These are phyloP conservation scores for Cercospora sp. DNA, from an alignment of 2,329 filamentous ascomycete species.

Conservation along the genomic window DNA sequence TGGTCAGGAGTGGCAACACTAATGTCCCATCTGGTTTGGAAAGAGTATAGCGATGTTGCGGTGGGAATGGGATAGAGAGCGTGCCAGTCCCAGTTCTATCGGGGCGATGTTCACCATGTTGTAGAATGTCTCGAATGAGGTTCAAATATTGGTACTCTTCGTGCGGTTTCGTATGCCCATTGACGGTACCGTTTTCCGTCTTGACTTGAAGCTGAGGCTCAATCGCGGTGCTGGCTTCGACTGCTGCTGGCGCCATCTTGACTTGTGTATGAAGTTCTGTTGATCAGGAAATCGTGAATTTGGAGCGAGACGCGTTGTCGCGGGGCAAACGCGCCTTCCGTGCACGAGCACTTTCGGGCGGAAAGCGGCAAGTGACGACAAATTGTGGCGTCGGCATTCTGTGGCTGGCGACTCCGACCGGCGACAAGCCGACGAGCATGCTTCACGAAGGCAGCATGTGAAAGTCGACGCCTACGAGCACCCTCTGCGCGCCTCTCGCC, in stretches of 20 bases:
- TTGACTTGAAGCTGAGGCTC: slow-evolving; percentile 23
- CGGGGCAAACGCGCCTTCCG: slow-evolving; percentile 19
- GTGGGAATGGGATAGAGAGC: slow-evolving; percentile 81
- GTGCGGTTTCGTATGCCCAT: slow-evolving; percentile 50
- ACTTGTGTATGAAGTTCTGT: slow-evolving; percentile 9
- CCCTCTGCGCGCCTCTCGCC: neutral
- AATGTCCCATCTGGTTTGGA: slow-evolving; percentile 59
- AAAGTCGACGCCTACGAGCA: slow-evolving; percentile 1
- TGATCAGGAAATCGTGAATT: neutral
- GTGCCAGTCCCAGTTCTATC: slow-evolving; percentile 96
- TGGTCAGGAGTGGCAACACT: slow-evolving; percentile 89
- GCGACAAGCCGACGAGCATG: neutral
- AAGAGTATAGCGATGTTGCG: slow-evolving; percentile 82
- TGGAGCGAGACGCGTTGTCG: slow-evolving; percentile 6
- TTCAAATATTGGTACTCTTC: slow-evolving; percentile 95
- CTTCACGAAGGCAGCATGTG: slow-evolving; percentile 9
- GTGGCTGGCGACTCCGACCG: neutral
- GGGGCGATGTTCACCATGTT: slow-evolving; percentile 80
- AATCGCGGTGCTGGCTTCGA: slow-evolving; percentile 25
- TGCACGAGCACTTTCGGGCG: neutral
- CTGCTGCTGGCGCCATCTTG: slow-evolving; percentile 36
- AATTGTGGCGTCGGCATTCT: neutral
- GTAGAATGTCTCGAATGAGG: slow-evolving; percentile 80
- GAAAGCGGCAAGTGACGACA: neutral
- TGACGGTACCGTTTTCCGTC: slow-evolving; percentile 18